A percentile compares a stretch with the other conserved stretches of the same genome.
Conservation (phyloP, 305 asterid genomes). For the Stenogyne calaminthoides region DNA sequence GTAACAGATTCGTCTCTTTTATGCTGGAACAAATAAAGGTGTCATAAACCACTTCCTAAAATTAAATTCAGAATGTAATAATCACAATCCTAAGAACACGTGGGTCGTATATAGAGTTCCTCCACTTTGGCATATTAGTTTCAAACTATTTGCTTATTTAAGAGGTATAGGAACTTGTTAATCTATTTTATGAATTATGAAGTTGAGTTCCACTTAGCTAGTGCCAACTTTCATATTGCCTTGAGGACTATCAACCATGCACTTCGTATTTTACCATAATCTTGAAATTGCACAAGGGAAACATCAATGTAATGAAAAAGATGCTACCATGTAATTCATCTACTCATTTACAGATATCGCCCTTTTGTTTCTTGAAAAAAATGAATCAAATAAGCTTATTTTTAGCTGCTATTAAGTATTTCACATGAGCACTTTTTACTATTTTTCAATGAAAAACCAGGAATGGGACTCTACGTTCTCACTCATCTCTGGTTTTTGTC, state of each 20-base stretch:
- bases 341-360: background rate
- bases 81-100: background rate
- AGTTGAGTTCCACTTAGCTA: background rate
- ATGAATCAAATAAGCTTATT: background rate
- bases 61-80: background rate
- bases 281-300: background rate
- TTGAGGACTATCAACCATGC: background rate
- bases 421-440: background rate
- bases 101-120: conserved; percentile 9
- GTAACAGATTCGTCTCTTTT: conserved; percentile 10
- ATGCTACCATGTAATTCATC: background rate
- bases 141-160: background rate
- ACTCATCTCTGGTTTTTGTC: conserved; percentile 19
- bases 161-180: background rate
- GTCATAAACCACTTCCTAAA: background rate
- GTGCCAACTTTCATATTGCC: conserved; percentile 17
- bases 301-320: background rate
- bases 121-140: background rate
- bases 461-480: background rate
- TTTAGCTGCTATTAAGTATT: background rate
- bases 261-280: background rate
- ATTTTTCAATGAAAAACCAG: background rate
- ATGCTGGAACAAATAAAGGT: background rate
- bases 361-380: background rate
- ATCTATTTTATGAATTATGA: conserved; percentile 3